Evolutionary conservation across 2,329 filamentous ascomycete species (phyloP), one percentile per base, ranked within the genome.

Genomic region (Dothideomycetidae sp.): DNA sequence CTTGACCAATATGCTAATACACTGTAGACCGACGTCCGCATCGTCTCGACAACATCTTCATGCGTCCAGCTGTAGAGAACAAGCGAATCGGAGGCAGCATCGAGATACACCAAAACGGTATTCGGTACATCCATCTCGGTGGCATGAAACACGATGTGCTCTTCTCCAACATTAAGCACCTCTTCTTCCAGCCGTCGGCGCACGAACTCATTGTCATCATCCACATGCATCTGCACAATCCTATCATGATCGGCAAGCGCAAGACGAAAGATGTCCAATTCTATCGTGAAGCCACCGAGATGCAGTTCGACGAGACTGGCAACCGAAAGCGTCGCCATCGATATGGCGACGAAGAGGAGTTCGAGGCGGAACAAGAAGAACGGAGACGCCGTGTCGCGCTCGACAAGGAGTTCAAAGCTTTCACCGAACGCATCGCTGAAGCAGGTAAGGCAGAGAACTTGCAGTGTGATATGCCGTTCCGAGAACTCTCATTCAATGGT

Each of bases 201-300:
- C 84, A 93, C 53, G 90, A 98, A 58, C 66, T 98, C 52, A 93
- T 98, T 48, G 92, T 98, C 47, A 83, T 98, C 50, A 94, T 98
- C 48, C 90, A 98, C 58, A 81, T 98, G 40, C 90, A 98, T 57
- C 73, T 98, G 34, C 94, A 93, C 63, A 93, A 94, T 44, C 90
- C 90, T 2, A 96, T 98, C 56, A 85, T 98, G 59, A 81, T 98
- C 45, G 90, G 90, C 43, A 96, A 93, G 70, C 92, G 93, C 66
- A 98, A 98, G 73, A 93, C 90, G 9, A 94, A 90, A 64, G 92
- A 98, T 56, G 81, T 98, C 1, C 92, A 98, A 51, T 98, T 98
- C 62, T 94, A 94, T 54, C 76, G 90, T 37, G 90, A 98, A 63
- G 90, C 90, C 3, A 96, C 90, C 0, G 90, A 98, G 49, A 96